These are phyloP conservation scores for Irpex rosettiformis DNA, from an alignment of 1,284 basidiomycete species.

Conservation along the genomic window DNA sequence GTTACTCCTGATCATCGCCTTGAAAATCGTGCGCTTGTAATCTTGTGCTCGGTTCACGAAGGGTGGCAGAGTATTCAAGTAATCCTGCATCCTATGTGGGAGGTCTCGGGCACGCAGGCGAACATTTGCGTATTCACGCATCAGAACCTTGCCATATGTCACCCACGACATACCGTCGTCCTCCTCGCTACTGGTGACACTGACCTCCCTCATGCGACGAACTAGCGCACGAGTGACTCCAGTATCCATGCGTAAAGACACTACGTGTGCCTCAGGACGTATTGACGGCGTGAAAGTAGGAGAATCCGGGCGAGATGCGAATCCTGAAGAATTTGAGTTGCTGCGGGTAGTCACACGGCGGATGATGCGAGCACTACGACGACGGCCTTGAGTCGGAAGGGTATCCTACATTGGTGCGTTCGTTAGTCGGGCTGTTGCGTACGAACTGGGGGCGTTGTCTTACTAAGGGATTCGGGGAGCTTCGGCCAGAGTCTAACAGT, in stretches of 20 bases:
- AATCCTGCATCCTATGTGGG: constrained; percentile 30
- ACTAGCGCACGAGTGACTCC: constrained; percentile 9
- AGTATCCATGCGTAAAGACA: not conserved
- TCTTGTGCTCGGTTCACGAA: constrained; percentile 19
- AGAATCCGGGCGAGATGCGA: not conserved
- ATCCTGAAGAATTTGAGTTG: constrained; percentile 4
- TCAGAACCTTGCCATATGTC: constrained; percentile 18
- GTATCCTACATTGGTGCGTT: too few species aligned
- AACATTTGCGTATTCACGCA: constrained; percentile 21
- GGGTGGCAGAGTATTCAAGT: constrained; percentile 24
- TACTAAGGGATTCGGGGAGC: not conserved
- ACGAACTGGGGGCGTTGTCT: not conserved
- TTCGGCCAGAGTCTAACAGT: not conserved
- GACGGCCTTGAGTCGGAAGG: not conserved
- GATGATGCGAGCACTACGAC: not conserved
- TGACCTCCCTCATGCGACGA: not conserved
- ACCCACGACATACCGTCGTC: constrained; percentile 20
- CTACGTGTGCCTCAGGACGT: constrained; percentile 3
- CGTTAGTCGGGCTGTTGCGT: too few species aligned
- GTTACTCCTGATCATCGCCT: constrained; percentile 29
- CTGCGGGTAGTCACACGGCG: constrained; percentile 2
- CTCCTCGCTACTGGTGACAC: constrained; percentile 6
- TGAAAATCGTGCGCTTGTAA: constrained; percentile 29
- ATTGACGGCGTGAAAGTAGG: not conserved
- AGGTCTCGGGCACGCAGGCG: constrained; percentile 26